These are phyloP conservation scores for Colletotrichum plurivorum DNA, from an alignment of 2,329 filamentous ascomycete species.

Conservation along the genomic window DNA sequence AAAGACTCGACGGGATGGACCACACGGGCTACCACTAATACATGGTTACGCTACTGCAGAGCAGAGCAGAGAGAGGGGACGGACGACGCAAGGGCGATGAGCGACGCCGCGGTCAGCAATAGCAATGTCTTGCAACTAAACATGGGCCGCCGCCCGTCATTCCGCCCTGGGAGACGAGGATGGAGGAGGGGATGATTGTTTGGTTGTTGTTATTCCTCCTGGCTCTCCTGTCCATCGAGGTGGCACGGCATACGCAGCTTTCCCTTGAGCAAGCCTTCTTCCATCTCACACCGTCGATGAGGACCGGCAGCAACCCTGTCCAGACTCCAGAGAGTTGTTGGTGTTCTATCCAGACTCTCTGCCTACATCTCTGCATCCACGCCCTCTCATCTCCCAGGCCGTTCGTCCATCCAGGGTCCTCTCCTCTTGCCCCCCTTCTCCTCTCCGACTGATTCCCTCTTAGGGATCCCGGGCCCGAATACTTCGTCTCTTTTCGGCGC, in stretches of 20 bases:
- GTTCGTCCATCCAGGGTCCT: background rate
- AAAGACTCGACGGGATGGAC: conserved; percentile 20
- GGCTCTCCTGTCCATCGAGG: background rate
- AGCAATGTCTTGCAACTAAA: conserved; percentile 24
- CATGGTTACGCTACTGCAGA: background rate
- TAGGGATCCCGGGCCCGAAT: conserved; percentile 24
- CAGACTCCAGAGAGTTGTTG: no score
- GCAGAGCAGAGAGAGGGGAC: conserved; percentile 7
- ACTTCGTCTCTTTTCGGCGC: conserved; percentile 15
- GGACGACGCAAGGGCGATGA: conserved; percentile 31
- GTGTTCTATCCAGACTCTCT: no score
- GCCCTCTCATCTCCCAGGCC: background rate
- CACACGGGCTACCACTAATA: background rate
- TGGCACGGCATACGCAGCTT: conserved; percentile 37
- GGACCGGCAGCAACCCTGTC: no score
- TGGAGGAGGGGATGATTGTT: conserved; percentile 1
- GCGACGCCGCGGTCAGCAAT: background rate
- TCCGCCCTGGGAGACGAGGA: conserved; percentile 18
- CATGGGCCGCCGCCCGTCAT: background rate
- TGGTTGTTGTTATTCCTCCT: background rate
- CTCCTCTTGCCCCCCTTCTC: background rate
- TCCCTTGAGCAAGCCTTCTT: conserved; percentile 15
- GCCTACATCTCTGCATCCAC: background rate
- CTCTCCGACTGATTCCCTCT: conserved; percentile 15
- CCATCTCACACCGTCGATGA: background rate